Evolutionary conservation across 2,329 filamentous ascomycete genomes (phyloP).

Genomic region (Xylaria sp.): DNA sequence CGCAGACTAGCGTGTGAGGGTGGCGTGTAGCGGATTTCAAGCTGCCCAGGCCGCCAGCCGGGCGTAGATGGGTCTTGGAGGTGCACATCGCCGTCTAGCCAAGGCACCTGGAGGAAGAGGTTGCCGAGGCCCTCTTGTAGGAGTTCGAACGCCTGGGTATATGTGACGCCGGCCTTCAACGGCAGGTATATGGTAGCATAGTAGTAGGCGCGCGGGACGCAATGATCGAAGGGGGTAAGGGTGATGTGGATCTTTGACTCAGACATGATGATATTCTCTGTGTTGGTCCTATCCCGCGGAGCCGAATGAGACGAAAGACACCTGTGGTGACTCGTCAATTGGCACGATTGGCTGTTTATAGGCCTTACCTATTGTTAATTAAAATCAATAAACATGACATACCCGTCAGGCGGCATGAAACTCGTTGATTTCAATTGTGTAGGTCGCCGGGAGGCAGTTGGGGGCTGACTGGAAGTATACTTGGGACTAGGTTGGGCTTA

Average conservation of each 20-base stretch:
- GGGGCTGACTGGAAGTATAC: too few relatives aligned
- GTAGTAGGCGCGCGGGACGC: not conserved
- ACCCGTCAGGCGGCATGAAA: too few relatives aligned
- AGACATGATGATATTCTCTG: not conserved
- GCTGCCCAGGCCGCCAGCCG: conserved; percentile 10
- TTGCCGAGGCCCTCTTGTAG: not conserved
- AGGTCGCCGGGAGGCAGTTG: too few relatives aligned
- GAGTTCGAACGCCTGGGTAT: not conserved
- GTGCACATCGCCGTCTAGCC: conserved; percentile 6
- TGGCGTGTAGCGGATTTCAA: conserved; percentile 15
- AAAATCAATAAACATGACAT: too few relatives aligned
- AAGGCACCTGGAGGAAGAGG: not conserved
- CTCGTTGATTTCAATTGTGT: too few relatives aligned
- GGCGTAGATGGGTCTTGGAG: not conserved
- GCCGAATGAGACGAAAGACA: too few relatives aligned
- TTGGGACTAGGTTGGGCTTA: too few relatives aligned
- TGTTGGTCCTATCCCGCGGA: too few relatives aligned
- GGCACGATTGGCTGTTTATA: too few relatives aligned
- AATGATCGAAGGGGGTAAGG: conserved; percentile 2
- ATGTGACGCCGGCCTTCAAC: not conserved
- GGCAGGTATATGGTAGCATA: not conserved
- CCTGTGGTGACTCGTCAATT: too few relatives aligned
- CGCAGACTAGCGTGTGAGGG: not conserved
- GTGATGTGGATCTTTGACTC: conserved; percentile 1
- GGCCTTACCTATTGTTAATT: too few relatives aligned